phyloP scores from a whole-genome alignment of 1,284 basidiomycete genomes.

The Meira nashicola region DNA sequence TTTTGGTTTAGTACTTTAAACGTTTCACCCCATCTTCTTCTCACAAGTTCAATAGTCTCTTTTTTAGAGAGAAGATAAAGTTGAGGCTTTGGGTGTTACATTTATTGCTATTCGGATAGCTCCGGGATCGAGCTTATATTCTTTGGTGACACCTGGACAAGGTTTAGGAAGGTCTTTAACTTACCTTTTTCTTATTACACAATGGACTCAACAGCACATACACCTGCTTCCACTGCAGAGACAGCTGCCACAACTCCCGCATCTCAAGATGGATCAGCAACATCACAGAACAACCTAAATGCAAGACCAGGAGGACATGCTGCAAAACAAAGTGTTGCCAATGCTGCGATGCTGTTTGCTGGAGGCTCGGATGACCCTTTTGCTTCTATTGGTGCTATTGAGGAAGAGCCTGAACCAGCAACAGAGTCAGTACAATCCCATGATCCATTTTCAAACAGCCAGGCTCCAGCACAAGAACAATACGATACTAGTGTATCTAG shows the following conservation, averaged over 20 bases:
- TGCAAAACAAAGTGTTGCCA: constrained; percentile 35
- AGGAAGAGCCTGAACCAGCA: constrained; percentile 7
- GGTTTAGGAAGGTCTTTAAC: no score
- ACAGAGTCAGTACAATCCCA: constrained; percentile 11
- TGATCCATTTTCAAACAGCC: constrained; percentile 6
- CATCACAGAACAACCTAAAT: not conserved
- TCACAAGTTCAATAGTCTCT: no score
- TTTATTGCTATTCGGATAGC: no score
- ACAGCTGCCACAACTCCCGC: not conserved
- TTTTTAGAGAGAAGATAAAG: no score
- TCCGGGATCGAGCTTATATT: no score
- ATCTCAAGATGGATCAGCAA: not conserved
- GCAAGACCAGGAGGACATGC: constrained; percentile 18
- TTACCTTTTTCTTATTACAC: no score
- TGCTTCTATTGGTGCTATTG: constrained; percentile 21
- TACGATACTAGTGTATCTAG: not conserved
- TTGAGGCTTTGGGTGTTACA: no score
- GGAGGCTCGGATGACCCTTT: constrained; percentile 38
- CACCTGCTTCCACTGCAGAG: no score
- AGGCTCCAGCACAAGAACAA: not conserved
- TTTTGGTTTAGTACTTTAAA: no score
- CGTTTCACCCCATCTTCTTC: no score
- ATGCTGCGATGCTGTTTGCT: constrained; percentile 41
- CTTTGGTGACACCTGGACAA: no score
- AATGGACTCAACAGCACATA: no score